Percentiles rank a stretch among this genome's conserved stretches.
These are phyloP conservation scores for Hyphopichia fennica DNA, from an alignment of 1,139 yeast genomes.

Conservation along the genomic window DNA sequence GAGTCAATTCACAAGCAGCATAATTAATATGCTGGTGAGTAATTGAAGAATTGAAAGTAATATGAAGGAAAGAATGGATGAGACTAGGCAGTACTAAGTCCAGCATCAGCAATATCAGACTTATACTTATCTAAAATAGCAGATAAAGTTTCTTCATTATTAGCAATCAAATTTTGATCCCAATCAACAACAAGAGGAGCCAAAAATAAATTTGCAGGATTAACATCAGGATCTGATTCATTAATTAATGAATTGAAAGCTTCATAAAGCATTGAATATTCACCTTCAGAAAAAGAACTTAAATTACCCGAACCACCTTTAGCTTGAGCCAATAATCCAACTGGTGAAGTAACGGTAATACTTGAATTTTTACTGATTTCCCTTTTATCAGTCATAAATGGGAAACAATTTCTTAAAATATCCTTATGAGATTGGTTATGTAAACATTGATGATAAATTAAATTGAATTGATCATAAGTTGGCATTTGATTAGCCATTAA, in stretches of 20 bases:
- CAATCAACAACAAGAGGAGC: constrained; percentile 51
- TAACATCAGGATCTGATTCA: constrained; percentile 22
- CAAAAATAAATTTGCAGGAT: constrained; percentile 35
- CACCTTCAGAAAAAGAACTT: constrained; percentile 38
- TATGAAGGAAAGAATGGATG: not conserved
- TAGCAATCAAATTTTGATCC: constrained; percentile 48
- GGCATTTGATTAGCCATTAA: constrained; percentile 43
- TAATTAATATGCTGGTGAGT: too few relatives aligned
- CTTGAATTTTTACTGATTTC: not conserved
- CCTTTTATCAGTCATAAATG: constrained; percentile 34
- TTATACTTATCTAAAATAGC: constrained; percentile 32
- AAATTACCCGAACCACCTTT: constrained; percentile 12
- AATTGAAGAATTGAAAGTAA: not conserved
- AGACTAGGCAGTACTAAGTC: not conserved
- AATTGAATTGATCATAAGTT: constrained; percentile 42
- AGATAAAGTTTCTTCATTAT: constrained; percentile 35
- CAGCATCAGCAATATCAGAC: constrained; percentile 3
- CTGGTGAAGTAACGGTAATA: constrained; percentile 29
- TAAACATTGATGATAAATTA: constrained; percentile 29
- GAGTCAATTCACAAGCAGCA: not conserved
- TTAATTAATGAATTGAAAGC: constrained; percentile 35
- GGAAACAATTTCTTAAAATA: constrained; percentile 35
- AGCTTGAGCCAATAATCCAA: constrained; percentile 15
- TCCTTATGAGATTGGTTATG: constrained; percentile 24
- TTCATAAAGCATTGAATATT: constrained; percentile 41